Evolutionary conservation across 1,284 basidiomycete genomes (phyloP).

Genomic region (Leccinum pallidistipes): DNA sequence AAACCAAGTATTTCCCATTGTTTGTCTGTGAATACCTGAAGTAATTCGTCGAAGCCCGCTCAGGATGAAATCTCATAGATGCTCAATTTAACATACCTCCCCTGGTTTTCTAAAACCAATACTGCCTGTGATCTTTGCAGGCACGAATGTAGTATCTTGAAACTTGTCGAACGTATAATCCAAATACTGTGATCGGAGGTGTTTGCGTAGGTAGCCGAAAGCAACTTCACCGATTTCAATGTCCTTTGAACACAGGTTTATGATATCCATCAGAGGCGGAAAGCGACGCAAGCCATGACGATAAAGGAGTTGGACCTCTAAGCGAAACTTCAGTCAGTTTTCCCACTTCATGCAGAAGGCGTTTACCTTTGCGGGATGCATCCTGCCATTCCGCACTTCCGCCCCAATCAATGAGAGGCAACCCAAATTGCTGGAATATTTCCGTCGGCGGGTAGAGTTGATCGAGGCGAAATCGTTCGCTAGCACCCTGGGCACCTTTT

Average conservation of each 20-base stretch:
- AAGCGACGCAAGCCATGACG: slow-evolving; percentile 70
- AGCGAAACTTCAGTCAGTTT: background rate
- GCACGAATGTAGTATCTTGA: slow-evolving; percentile 70
- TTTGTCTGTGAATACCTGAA: slow-evolving; percentile 68
- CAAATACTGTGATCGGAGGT: slow-evolving; percentile 58
- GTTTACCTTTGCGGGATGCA: background rate
- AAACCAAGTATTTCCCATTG: slow-evolving; percentile 78
- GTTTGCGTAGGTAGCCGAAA: slow-evolving; percentile 74
- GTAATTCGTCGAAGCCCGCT: background rate
- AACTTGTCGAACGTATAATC: slow-evolving; percentile 59
- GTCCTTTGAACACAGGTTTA: slow-evolving; percentile 61
- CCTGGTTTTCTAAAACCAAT: slow-evolving; percentile 59
- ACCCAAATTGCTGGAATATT: slow-evolving; percentile 63
- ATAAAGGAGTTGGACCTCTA: slow-evolving; percentile 51
- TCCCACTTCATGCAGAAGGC: too few relatives aligned
- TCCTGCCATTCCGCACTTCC: slow-evolving; percentile 70
- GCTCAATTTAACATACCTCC: slow-evolving; percentile 46
- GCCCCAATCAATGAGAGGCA: slow-evolving; percentile 80
- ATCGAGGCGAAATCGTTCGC: slow-evolving; percentile 38
- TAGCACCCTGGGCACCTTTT: slow-evolving; percentile 18
- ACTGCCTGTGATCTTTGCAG: slow-evolving; percentile 54
- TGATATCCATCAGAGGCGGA: slow-evolving; percentile 67
- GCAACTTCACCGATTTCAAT: slow-evolving; percentile 49
- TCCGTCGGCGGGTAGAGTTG: slow-evolving; percentile 85
- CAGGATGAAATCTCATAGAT: background rate